Conservation (phyloP, 2,329 filamentous ascomycete genomes). For the Ophiostoma pallidulum region DNA sequence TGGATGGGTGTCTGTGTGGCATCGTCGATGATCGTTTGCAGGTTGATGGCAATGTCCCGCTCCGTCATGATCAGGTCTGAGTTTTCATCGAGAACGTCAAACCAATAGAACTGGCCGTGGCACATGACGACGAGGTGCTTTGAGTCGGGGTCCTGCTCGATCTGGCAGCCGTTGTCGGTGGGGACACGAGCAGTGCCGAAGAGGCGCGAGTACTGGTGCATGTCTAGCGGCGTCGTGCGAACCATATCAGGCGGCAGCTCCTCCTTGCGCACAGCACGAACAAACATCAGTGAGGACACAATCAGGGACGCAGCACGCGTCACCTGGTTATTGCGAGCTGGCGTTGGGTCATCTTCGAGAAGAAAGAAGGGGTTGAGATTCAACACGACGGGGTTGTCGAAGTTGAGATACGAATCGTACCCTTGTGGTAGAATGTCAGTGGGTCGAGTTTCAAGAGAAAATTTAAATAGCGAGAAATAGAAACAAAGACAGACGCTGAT, state of each 20-base stretch:
- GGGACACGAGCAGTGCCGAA: conserved; percentile 94
- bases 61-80: conserved; percentile 96
- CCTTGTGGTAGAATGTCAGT: conserved; percentile 41
- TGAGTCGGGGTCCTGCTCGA: conserved; percentile 86
- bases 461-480: not conserved
- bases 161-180: conserved; percentile 89
- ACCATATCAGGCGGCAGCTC: conserved; percentile 84
- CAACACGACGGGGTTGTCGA: conserved; percentile 91
- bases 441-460: not conserved
- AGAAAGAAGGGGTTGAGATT: conserved; percentile 98
- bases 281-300: conserved; percentile 82
- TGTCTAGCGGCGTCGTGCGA: conserved; percentile 77
- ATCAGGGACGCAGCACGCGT: conserved; percentile 88
- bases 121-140: conserved; percentile 91
- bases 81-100: conserved; percentile 91
- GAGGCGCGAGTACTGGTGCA: conserved; percentile 95
- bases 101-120: conserved; percentile 97
- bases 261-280: conserved; percentile 83
- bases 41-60: conserved; percentile 81
- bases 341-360: conserved; percentile 93
- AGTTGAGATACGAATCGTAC: conserved; percentile 99
- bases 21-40: conserved; percentile 87
- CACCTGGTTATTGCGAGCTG: conserved; percentile 91
- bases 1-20: conserved; percentile 82
- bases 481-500: not conserved